These are phyloP conservation scores for Barnettozyma populi DNA, from an alignment of 805 yeast species.

Conservation along the genomic window DNA sequence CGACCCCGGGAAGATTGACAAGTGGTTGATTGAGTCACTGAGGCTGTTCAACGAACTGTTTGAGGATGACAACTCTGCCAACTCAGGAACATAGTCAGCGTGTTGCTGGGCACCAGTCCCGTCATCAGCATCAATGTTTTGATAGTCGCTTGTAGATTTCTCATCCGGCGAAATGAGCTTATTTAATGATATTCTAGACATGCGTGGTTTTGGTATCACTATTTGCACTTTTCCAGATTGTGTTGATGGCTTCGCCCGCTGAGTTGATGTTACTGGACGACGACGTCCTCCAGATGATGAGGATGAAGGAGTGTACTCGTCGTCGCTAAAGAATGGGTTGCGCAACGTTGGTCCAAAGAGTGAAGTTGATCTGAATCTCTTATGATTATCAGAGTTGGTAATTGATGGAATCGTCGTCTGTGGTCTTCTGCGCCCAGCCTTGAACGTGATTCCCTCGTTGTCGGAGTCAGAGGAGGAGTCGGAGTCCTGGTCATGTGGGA, in stretches of 20 bases:
- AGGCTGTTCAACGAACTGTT: slow-evolving; percentile 22
- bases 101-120: slow-evolving; percentile 10
- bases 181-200: background rate
- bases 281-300: background rate
- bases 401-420: slow-evolving; percentile 4
- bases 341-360: slow-evolving; percentile 23
- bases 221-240: background rate
- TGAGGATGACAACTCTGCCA: slow-evolving; percentile 22
- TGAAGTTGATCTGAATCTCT: slow-evolving; percentile 24
- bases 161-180: slow-evolving; percentile 1
- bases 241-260: background rate
- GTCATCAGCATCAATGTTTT: slow-evolving; percentile 25
- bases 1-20: slow-evolving; percentile 11
- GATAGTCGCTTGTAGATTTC: slow-evolving; percentile 9
- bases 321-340: slow-evolving; percentile 20
- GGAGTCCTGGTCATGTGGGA: slow-evolving; percentile 4
- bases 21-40: slow-evolving; percentile 7
- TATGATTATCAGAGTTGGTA: slow-evolving; percentile 9
- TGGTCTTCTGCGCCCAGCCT: slow-evolving; percentile 15
- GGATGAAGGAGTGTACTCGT: background rate
- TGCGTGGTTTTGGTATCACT: slow-evolving; percentile 1
- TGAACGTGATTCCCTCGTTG: slow-evolving; percentile 25
- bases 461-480: slow-evolving; percentile 18
- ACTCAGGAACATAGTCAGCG: slow-evolving; percentile 18
- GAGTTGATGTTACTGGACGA: background rate